phyloP scores from a whole-genome alignment of 139 green algal genomes.

The Astrephomene gubernaculifera region DNA sequence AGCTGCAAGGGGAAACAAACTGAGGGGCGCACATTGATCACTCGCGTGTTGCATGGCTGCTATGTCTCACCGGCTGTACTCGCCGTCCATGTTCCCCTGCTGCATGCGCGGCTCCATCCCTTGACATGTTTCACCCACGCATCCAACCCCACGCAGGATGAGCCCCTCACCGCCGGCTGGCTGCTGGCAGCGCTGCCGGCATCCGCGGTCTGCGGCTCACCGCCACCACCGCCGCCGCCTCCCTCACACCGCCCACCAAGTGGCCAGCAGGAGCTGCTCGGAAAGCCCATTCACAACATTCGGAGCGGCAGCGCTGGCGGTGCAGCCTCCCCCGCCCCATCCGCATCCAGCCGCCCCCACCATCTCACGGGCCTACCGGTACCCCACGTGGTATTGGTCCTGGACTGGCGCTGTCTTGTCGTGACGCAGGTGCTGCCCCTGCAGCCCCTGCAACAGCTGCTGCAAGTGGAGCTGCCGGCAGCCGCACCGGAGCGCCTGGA shows the following conservation, averaged over 20 bases:
- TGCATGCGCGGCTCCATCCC: not conserved
- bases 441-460: slow-evolving; percentile 24
- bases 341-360: not conserved
- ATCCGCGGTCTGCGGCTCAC: not conserved
- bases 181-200: slow-evolving; percentile 24
- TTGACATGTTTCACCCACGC: not conserved
- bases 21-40: too few species aligned
- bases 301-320: not conserved
- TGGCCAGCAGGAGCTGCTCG: not conserved
- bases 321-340: not conserved
- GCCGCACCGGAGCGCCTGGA: too few species aligned
- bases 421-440: slow-evolving; percentile 1
- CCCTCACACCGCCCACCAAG: not conserved
- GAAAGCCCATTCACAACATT: not conserved
- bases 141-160: not conserved
- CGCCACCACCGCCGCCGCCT: not conserved
- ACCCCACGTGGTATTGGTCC: not conserved
- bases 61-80: not conserved
- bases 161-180: not conserved
- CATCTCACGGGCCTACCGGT: too few species aligned
- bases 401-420: slow-evolving; percentile 10
- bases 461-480: not conserved
- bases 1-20: not conserved
- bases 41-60: not conserved
- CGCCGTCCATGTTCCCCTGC: not conserved